Evolutionary conservation across 106 monocot genomes (phyloP).

Genomic region (Dendrobium huoshanense): DNA sequence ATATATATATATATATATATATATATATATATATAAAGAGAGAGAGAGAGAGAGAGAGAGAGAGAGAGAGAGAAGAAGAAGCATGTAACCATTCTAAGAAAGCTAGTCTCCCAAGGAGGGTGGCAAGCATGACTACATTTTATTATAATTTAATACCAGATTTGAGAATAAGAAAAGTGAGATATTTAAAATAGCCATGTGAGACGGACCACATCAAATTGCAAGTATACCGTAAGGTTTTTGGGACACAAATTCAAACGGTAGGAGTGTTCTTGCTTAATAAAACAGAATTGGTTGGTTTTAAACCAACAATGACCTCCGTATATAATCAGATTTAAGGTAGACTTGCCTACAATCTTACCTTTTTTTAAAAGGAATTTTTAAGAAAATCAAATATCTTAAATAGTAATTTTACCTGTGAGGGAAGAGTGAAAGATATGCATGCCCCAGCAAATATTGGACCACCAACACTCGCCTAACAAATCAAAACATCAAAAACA

Average conservation of each 20-base stretch:
- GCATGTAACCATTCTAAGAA: neutral
- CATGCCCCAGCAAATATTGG: slow-evolving; percentile 85
- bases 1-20: no score
- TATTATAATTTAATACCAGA: neutral
- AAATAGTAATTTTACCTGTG: slow-evolving; percentile 40
- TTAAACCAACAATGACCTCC: neutral
- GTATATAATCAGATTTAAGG: neutral
- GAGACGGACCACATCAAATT: neutral
- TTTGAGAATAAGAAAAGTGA: neutral
- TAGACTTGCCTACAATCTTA: neutral
- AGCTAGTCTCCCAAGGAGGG: neutral
- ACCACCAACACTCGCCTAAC: slow-evolving; percentile 53
- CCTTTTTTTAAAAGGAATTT: neutral
- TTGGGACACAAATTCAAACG: neutral
- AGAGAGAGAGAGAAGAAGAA: no score
- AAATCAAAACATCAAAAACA: slow-evolving; percentile 1
- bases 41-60: no score
- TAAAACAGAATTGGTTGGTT: neutral
- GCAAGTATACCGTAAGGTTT: neutral
- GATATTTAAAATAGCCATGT: neutral
- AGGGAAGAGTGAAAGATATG: slow-evolving; percentile 50
- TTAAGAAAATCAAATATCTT: neutral
- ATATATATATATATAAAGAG: no score
- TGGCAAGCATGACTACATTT: neutral
- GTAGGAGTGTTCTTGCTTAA: neutral